Base-by-base conservation (phyloP, 1,139 yeast genomes). In the Yamadazyma blattariae region DNA sequence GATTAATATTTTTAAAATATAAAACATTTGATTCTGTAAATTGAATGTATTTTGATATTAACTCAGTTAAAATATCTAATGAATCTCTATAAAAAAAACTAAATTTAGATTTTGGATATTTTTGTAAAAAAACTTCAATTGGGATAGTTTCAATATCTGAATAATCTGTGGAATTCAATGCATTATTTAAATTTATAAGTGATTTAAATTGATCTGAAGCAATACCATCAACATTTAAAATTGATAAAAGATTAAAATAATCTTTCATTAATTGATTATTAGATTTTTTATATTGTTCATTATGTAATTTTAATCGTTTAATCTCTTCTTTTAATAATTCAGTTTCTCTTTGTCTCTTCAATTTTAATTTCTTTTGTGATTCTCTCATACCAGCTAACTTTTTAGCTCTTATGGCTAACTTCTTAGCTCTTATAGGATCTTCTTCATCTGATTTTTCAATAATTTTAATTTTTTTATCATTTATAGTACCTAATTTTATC, bases 351-450 rank as follows among this genome's bases (percentile, higher is more conserved):
- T 29, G 18, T 10, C 41, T 30, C 14, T 28, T 35, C 12, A 12
- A 17, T 29, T 33, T 33, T 11, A 40, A 26, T 10, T 26, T 22
- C 25, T 25, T 40, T 19, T 39, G 44, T 6, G 38, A 31, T 9
- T 33, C 26, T 32, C 42, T 36, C 41, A 35, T 39, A 9, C 24
- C n/a, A n/a, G n/a, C n/a, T n/a, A n/a, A n/a, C n/a, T n/a, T n/a
- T n/a, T n/a, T n/a, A n/a, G n/a, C n/a, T n/a, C n/a, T n/a, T n/a
- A n/a, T n/a, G n/a, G n/a, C n/a, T n/a, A n/a, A n/a, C n/a, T n/a
- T n/a, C n/a, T n/a, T n/a, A n/a, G n/a, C n/a, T n/a, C n/a, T n/a
- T n/a, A n/a, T n/a, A n/a, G n/a, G n/a, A n/a, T 8, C 5, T 21
- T 21, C 23, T 21, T 16, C 27, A 12, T 15, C 16, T 9, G 27